Conservation (phyloP, 129 eudicot genomes). For the Saposhnikovia divaricata region DNA sequence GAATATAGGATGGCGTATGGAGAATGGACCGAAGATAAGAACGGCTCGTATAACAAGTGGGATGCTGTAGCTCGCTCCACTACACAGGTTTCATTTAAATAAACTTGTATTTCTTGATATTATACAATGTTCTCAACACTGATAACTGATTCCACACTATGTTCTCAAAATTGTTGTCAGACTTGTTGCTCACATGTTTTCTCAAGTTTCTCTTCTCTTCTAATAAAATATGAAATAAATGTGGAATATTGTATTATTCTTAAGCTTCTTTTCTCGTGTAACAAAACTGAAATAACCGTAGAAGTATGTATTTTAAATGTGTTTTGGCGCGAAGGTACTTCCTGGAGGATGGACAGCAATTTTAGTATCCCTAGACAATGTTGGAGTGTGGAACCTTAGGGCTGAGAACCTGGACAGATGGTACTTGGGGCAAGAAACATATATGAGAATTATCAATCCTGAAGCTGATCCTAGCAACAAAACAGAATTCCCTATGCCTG, state of each 20-base stretch:
- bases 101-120: background rate
- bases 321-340: conserved; percentile 41
- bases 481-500: conserved; percentile 61
- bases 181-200: background rate
- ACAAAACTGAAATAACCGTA: background rate
- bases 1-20: conserved; percentile 79
- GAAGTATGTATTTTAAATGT: background rate
- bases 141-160: background rate
- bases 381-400: conserved; percentile 91
- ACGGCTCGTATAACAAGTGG: conserved; percentile 79
- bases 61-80: conserved; percentile 88
- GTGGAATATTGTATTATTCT: background rate
- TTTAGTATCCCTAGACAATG: conserved; percentile 70
- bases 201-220: background rate
- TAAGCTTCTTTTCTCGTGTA: background rate
- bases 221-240: background rate
- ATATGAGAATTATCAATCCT: conserved; percentile 64
- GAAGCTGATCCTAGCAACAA: conserved; percentile 56
- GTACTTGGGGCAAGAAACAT: conserved; percentile 97
- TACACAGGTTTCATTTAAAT: conserved; percentile 48
- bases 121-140: background rate
- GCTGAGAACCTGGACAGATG: conserved; percentile 86
- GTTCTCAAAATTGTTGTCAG: background rate
- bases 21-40: conserved; percentile 73
- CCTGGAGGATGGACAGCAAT: conserved; percentile 99